Conservation (phyloP, 768 basidiomycete species). For the Suillus subluteus region DNA sequence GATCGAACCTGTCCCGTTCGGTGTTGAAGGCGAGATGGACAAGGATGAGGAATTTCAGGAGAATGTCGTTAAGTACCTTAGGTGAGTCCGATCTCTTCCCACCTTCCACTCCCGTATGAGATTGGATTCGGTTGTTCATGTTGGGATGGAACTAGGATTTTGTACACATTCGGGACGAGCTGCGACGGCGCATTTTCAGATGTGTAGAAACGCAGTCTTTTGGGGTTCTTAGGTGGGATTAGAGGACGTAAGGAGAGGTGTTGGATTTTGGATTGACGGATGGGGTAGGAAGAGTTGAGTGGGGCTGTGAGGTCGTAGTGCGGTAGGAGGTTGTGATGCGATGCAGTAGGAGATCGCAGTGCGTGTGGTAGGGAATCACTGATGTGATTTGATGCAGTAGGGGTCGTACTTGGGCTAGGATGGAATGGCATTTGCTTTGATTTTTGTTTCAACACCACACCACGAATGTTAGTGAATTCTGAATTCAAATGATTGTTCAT, state of each 20-base stretch:
- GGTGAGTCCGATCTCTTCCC: conserved; percentile 29
- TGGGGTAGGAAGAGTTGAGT: neutral
- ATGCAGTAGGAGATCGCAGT: too few relatives aligned
- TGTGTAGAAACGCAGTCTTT: conserved; percentile 34
- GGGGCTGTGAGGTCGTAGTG: neutral
- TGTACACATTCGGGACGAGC: conserved; percentile 39
- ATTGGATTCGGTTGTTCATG: neutral
- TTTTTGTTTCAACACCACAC: too few relatives aligned
- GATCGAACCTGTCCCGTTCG: conserved; percentile 60
- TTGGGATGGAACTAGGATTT: conserved; percentile 38
- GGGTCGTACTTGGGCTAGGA: too few relatives aligned
- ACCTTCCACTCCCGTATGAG: neutral
- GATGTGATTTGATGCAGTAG: too few relatives aligned
- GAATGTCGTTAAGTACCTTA: conserved; percentile 62
- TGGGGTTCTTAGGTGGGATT: conserved; percentile 27
- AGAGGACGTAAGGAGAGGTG: conserved; percentile 11
- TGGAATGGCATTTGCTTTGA: too few relatives aligned
- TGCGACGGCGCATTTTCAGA: conserved; percentile 38
- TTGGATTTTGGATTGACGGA: neutral
- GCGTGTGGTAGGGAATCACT: too few relatives aligned
- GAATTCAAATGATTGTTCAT: too few relatives aligned
- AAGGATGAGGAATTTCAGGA: conserved; percentile 53
- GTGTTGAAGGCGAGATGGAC: conserved; percentile 66
- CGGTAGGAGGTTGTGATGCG: too few relatives aligned
- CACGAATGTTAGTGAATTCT: too few relatives aligned